A percentile compares a stretch with the other conserved stretches of the same genome.
phyloP scores from a whole-genome alignment of 1,284 basidiomycete species.

The Takashimella tepidaria region DNA sequence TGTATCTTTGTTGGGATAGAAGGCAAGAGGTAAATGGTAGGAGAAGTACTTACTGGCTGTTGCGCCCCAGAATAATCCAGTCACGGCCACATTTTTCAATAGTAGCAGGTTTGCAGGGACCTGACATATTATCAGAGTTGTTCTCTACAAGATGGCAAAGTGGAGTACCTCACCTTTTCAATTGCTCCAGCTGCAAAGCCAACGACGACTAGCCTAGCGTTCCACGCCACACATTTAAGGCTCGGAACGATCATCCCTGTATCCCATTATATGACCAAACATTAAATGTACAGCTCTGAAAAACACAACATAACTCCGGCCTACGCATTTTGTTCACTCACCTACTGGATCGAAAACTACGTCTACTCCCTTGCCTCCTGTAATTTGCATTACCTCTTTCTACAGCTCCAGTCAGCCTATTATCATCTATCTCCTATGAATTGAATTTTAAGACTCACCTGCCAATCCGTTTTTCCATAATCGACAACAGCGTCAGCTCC shows the following conservation, averaged over 20 bases:
- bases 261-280: too few species aligned
- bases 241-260: constrained; percentile 34
- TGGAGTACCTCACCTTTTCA: constrained; percentile 62
- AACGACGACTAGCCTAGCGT: constrained; percentile 82
- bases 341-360: constrained; percentile 89
- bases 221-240: constrained; percentile 90
- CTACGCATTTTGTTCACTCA: constrained; percentile 39
- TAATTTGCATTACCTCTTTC: constrained; percentile 58
- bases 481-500: constrained; percentile 48
- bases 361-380: constrained; percentile 73
- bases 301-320: too few species aligned
- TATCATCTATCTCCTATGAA: not conserved
- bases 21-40: not conserved
- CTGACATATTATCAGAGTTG: constrained; percentile 45
- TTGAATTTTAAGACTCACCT: constrained; percentile 20
- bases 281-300: too few species aligned
- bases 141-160: not conserved
- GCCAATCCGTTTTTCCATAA: constrained; percentile 48
- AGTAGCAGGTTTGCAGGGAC: constrained; percentile 82
- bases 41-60: constrained; percentile 58
- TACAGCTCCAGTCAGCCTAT: constrained; percentile 30
- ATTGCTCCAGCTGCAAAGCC: constrained; percentile 86
- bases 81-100: constrained; percentile 75
- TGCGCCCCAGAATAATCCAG: constrained; percentile 83
- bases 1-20: too few species aligned